Conservation (phyloP, 2,329 filamentous ascomycete species). For the Fusarium pilosicola region DNA sequence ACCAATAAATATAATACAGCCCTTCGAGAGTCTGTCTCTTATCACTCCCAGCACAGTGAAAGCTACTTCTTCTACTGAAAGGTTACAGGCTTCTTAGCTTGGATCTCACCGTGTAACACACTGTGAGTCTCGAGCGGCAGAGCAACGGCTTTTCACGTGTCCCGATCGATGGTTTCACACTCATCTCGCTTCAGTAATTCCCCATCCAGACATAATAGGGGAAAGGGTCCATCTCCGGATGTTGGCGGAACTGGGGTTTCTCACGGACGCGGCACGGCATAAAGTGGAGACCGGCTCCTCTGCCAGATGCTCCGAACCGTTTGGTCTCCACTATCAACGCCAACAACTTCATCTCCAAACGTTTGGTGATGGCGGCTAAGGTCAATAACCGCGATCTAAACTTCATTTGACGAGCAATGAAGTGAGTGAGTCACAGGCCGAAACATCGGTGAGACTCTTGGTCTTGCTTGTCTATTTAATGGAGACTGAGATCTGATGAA, state of each 20-base stretch:
- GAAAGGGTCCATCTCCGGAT: too few relatives aligned
- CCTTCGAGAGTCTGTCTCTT: too few relatives aligned
- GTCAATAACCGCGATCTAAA: background rate
- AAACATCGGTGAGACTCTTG: background rate
- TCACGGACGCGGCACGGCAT: background rate
- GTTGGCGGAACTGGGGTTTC: background rate
- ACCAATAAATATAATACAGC: background rate
- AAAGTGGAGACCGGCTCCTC: background rate
- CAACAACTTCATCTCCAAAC: background rate
- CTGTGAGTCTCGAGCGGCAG: too few relatives aligned
- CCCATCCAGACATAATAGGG: background rate
- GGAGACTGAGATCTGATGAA: background rate
- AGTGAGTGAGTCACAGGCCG: background rate
- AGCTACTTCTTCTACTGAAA: fast-evolving
- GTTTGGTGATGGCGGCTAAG: background rate
- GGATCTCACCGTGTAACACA: too few relatives aligned
- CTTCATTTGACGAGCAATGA: background rate
- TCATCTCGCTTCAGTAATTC: background rate
- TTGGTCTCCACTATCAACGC: background rate
- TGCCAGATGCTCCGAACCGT: background rate
- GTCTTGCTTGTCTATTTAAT: background rate
- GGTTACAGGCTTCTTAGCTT: background rate
- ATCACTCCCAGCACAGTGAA: background rate
- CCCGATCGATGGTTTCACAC: background rate
- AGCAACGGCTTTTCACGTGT: too few relatives aligned